phyloP scores from a whole-genome alignment of 176 grass and related monocot genomes.

The Eleusine indica region DNA sequence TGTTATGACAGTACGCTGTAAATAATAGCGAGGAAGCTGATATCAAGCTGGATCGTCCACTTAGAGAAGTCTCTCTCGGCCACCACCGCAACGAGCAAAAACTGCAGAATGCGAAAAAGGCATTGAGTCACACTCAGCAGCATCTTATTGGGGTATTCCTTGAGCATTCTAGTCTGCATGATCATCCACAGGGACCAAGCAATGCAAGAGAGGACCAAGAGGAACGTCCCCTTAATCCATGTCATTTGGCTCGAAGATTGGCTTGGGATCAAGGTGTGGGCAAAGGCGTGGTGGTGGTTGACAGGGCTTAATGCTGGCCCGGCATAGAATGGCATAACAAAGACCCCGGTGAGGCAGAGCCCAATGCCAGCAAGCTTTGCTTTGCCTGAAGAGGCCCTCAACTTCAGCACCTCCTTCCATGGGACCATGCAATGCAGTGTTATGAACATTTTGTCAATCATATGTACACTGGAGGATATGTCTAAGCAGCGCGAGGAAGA shows the following conservation, averaged over 20 bases:
- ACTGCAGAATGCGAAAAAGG: conserved; percentile 52
- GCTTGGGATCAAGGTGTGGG: not conserved
- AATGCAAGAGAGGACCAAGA: conserved; percentile 47
- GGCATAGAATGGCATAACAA: conserved; percentile 59
- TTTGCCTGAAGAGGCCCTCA: conserved; percentile 48
- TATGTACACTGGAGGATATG: not conserved
- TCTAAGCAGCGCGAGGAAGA: conserved; percentile 47
- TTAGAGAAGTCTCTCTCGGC: conserved; percentile 53
- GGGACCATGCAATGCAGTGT: not conserved
- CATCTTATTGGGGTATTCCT: conserved; percentile 65
- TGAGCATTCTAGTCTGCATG: conserved; percentile 52
- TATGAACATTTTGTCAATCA: not conserved
- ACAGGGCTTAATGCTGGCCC: conserved; percentile 51
- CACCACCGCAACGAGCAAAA: conserved; percentile 33
- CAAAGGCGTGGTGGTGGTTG: conserved; percentile 47
- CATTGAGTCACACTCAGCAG: conserved; percentile 48
- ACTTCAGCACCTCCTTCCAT: conserved; percentile 60
- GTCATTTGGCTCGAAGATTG: not conserved
- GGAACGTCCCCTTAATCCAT: conserved; percentile 75
- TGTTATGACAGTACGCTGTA: not conserved
- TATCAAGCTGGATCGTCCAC: conserved; percentile 56
- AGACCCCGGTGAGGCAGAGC: conserved; percentile 59
- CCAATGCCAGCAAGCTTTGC: conserved; percentile 51
- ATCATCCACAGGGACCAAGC: conserved; percentile 48
- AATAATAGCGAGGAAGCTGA: conserved; percentile 46